These are phyloP conservation scores for Suhomyces kilbournensis DNA, from an alignment of 805 yeast species.

Conservation along the genomic window DNA sequence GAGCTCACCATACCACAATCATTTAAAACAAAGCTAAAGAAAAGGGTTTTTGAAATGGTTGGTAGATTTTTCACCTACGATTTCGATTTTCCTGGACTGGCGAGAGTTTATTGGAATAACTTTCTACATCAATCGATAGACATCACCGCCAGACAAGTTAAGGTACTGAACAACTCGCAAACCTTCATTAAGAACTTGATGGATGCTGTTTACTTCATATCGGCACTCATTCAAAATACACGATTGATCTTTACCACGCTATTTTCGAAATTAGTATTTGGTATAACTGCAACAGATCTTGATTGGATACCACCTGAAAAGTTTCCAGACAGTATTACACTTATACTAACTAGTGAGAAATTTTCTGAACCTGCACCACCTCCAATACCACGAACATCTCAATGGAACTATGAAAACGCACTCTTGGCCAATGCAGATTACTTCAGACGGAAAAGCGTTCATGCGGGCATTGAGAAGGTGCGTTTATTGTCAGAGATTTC, in stretches of 20 bases:
- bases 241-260: background rate
- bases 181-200: background rate
- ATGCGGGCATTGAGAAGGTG: slow-evolving; percentile 41
- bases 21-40: background rate
- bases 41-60: background rate
- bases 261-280: background rate
- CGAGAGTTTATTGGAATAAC: background rate
- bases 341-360: slow-evolving; percentile 28
- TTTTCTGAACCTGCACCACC: slow-evolving; percentile 37
- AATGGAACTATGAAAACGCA: slow-evolving; percentile 29
- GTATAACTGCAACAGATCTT: background rate
- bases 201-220: background rate
- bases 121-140: background rate
- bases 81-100: background rate
- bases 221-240: background rate
- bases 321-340: slow-evolving; percentile 13
- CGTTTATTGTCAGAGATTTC: slow-evolving; percentile 36
- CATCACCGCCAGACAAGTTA: background rate
- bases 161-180: background rate
- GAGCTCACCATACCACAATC: background rate
- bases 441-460: slow-evolving; percentile 35
- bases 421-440: slow-evolving; percentile 37
- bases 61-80: background rate
- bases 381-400: slow-evolving; percentile 39
- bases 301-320: background rate